Evolutionary conservation across 257 asterid genomes (phyloP), one percentile per base, ranked within the genome.

Genomic region (Salvia rosmarinus): DNA sequence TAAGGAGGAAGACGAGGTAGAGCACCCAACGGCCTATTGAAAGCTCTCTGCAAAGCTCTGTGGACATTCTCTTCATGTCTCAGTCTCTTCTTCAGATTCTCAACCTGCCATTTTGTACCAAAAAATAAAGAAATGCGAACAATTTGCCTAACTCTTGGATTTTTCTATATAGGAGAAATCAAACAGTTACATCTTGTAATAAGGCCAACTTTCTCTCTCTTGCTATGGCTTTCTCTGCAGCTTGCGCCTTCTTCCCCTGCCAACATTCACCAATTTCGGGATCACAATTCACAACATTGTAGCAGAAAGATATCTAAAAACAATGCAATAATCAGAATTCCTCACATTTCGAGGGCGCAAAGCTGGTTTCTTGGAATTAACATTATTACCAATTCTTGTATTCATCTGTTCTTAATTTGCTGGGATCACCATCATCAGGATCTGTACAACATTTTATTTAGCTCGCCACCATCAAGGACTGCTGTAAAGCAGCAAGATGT

Each of bases 1-100:
- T 86, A 89, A 39, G 98, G 87, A 60, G 98, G 98, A 8, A 92
- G 95, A 51, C 98, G 98, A 25, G 98, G 98, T 32, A 92, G 82
- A 63, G 95, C 78, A 19, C 98, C 98, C 32, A 92, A 84, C 10
- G 98, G 96, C 78, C 98, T 84, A 54, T 68, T 84, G 78, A 90
- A 85, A 56, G 98, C 96, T 82, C 96, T 88, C 76, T 89, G 87
- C 76, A 92, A 64, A 65, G 96, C 98, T 78, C 87, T 82, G 70
- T 89, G 95, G 49, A 92, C 92, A 84, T 89, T 92, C 85, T 92
- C 96, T 82, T 92, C 98, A 46, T 88, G 90, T 47, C 86, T 86
- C 66, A 89, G 77, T 83, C 83, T 86, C 96, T 88, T 90, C 89
- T 89, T 92, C 52, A 92, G 85, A 82, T 85, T 89, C 67, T 92